phyloP scores from a whole-genome alignment of 2,329 filamentous ascomycete genomes.

The Diaporthe sp. region DNA sequence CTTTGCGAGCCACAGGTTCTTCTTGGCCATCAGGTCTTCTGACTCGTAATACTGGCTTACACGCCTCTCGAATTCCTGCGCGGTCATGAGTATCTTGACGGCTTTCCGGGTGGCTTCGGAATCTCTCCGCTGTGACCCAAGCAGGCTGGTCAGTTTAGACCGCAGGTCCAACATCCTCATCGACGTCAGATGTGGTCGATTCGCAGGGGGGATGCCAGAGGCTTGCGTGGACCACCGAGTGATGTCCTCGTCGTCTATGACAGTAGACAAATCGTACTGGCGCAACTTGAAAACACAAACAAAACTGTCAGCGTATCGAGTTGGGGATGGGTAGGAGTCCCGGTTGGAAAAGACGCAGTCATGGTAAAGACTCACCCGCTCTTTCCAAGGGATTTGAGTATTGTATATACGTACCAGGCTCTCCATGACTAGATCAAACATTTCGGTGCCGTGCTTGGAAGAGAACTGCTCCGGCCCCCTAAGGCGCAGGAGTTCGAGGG shows the following conservation, averaged over 20 bases:
- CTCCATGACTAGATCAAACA: constrained; percentile 33
- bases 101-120: constrained; percentile 14
- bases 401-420: constrained; percentile 27
- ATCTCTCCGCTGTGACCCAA: neutral
- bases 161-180: constrained; percentile 30
- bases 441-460: constrained; percentile 27
- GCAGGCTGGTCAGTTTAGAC: constrained; percentile 11
- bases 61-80: constrained; percentile 30
- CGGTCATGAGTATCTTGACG: constrained; percentile 25
- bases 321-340: neutral
- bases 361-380: constrained; percentile 1
- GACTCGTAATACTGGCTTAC: constrained; percentile 19
- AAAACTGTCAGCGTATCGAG: neutral
- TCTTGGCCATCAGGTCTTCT: constrained; percentile 26
- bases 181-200: constrained; percentile 22
- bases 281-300: constrained; percentile 7
- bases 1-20: neutral
- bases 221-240: constrained; percentile 18
- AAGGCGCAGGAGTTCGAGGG: constrained; percentile 22
- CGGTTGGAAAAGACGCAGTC: neutral
- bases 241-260: constrained; percentile 20
- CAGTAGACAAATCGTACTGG: constrained; percentile 25
- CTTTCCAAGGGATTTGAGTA: constrained; percentile 9
- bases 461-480: constrained; percentile 29
- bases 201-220: neutral